phyloP scores from a whole-genome alignment of 2,329 filamentous ascomycete genomes.

The Balansia obtecta region DNA sequence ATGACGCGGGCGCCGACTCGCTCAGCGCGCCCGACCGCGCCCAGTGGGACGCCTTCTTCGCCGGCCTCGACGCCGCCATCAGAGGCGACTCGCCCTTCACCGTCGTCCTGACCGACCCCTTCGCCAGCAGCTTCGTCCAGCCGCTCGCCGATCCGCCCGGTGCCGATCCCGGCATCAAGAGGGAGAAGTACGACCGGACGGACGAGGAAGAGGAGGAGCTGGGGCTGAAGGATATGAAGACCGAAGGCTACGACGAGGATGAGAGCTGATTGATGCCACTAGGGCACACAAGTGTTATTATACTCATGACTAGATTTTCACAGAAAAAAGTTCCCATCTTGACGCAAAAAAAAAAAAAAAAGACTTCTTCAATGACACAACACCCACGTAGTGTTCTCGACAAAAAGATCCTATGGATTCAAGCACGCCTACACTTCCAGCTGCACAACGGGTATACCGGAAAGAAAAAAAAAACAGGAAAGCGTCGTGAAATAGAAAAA shows the following conservation, averaged over 20 bases:
- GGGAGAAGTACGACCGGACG: slow-evolving; percentile 75
- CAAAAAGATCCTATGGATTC: neutral
- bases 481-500: neutral
- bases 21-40: slow-evolving; percentile 51
- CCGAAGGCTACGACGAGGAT: slow-evolving; percentile 58
- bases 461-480: neutral
- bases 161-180: slow-evolving; percentile 66
- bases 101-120: slow-evolving; percentile 71
- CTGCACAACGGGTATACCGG: slow-evolving; percentile 1
- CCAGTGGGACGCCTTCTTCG: slow-evolving; percentile 76
- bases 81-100: slow-evolving; percentile 70
- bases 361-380: neutral
- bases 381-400: neutral
- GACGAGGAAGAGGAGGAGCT: slow-evolving; percentile 89
- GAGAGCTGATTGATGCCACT: slow-evolving; percentile 12
- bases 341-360: too few relatives aligned
- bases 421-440: neutral
- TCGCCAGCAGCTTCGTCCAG: slow-evolving; percentile 91
- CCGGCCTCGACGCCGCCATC: slow-evolving; percentile 63
- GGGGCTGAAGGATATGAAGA: slow-evolving; percentile 84
- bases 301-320: too few relatives aligned
- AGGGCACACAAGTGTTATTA: too few relatives aligned
- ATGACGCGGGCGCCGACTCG: slow-evolving; percentile 60
- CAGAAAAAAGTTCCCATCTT: neutral
- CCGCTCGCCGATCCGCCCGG: slow-evolving; percentile 62